Percentiles rank a stretch among this genome's conserved stretches.
Conservation (phyloP, 1,284 basidiomycete genomes). For the Rhodotorula glutinis region DNA sequence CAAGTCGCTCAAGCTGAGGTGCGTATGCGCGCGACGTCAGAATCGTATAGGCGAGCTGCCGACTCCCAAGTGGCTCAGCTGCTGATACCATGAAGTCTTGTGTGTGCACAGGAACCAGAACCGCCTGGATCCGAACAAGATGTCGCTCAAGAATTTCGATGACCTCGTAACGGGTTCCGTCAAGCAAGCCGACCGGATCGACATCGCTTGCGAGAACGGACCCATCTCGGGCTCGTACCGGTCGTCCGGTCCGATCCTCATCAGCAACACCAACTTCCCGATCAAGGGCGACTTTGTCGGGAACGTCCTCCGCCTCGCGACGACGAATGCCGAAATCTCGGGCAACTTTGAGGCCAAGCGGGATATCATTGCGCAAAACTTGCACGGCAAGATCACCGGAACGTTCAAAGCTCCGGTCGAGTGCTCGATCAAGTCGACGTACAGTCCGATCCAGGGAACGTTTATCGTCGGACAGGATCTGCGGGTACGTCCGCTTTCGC, state of each 20-base stretch:
- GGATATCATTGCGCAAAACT: background rate
- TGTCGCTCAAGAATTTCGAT: conserved; percentile 8
- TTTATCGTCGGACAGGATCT: conserved; percentile 8
- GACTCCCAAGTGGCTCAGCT: no score
- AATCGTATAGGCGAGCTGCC: no score
- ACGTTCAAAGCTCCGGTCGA: conserved; percentile 2
- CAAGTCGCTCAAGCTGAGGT: background rate
- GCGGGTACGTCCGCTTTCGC: conserved; percentile 5
- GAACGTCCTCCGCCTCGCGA: background rate
- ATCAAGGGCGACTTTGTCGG: conserved; percentile 2
- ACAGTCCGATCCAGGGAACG: background rate
- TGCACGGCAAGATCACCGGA: conserved; percentile 7
- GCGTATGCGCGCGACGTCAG: no score
- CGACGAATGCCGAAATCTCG: conserved; percentile 3
- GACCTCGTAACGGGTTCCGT: conserved; percentile 20
- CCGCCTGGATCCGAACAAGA: conserved; percentile 15
- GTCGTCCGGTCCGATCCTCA: background rate
- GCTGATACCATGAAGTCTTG: no score
- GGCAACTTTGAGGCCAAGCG: conserved; percentile 6
- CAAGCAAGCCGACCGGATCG: background rate
- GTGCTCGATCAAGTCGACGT: conserved; percentile 4
- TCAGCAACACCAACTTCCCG: background rate
- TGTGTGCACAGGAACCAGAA: conserved; percentile 2
- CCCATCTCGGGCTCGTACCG: background rate
- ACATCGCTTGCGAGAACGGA: conserved; percentile 16